Evolutionary conservation across 2,329 filamentous ascomycete species (phyloP), one percentile per base, ranked within the genome.

Genomic region (Whalleya microplaca): DNA sequence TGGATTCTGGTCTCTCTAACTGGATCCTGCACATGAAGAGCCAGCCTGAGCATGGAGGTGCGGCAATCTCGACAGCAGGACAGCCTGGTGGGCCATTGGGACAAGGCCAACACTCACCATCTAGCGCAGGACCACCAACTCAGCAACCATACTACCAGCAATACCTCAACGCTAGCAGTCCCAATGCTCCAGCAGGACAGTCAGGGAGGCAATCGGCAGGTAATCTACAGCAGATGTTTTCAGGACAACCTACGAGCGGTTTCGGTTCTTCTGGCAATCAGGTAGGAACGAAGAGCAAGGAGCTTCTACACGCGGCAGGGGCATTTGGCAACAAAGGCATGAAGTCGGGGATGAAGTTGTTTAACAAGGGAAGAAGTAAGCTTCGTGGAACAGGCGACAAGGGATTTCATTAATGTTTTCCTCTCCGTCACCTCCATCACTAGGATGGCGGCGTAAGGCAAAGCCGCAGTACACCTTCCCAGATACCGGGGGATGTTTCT

Each of bases 251-350:
- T 27, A 67, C 73, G 47, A 77, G 76, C 67, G 73, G 77, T 37
- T 80, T 84, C 63, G 80, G 79, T 42, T 77, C 80, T 56, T 84
- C 84, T 47, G 76, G 82, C 58, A 79, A 83, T 62, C 85, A 89
- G 68, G 84, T 93, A 71, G 89, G 91, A 65, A 84, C 87, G 41
- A 94, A 93, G 78, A 88, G 93, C 72, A 97, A 96, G 77, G 92
- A 96, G 67, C 78, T 97, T 23, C 82, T 97, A 70, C 90, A 95
- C 63, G 88, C 89, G 20, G 93, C 93, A 52, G 92, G 91, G 51
- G 91, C 90, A 69, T 92, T 92, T 63, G 92, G 93, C 52, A 97
- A 96, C 76, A 94, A 93, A 51, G 92, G 93, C 64, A 91, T 90
- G 77, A 92, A 91, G 71, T 91, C 92, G 56, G 92, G 93, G 47